Percentiles rank a stretch among this genome's conserved stretches.
phyloP scores from a whole-genome alignment of 192 early-diverging fungal genomes.

The Linnemannia hyalina region DNA sequence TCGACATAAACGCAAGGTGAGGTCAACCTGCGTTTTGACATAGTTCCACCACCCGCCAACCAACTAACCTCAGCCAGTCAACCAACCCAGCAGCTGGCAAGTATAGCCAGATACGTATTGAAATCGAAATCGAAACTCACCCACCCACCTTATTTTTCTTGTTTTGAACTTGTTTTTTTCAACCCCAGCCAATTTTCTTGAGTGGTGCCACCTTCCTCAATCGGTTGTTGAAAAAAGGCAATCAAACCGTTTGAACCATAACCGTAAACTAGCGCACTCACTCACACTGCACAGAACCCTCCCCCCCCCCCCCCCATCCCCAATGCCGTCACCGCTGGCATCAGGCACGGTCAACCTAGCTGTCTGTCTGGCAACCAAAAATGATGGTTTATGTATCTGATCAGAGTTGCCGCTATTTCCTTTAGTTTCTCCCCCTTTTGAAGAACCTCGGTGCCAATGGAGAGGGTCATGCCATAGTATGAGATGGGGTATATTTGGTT shows the following conservation, averaged over 20 bases:
- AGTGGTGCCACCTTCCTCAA: background rate
- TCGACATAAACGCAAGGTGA: background rate
- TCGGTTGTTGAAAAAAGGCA: background rate
- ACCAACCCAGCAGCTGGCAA: no score
- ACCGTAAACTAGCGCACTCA: background rate
- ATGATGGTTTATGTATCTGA: background rate
- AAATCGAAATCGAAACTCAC: no score
- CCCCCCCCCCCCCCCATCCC: no score
- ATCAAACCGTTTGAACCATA: background rate
- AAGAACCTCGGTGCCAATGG: background rate
- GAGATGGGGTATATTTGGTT: background rate
- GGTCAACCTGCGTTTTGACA: background rate
- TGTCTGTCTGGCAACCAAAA: background rate
- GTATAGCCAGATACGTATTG: no score
- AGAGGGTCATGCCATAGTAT: background rate
- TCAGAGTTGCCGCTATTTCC: background rate
- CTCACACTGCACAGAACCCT: background rate
- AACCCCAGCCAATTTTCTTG: constrained; percentile 4
- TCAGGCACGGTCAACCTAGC: background rate
- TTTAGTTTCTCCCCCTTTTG: background rate
- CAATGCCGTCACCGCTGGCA: background rate
- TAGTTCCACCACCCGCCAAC: background rate
- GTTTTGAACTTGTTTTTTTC: background rate
- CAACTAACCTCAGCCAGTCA: no score
- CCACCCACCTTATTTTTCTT: background rate